These are phyloP conservation scores for Paracoccidioides lutzii DNA, from an alignment of 2,329 filamentous ascomycete genomes.

Conservation along the genomic window DNA sequence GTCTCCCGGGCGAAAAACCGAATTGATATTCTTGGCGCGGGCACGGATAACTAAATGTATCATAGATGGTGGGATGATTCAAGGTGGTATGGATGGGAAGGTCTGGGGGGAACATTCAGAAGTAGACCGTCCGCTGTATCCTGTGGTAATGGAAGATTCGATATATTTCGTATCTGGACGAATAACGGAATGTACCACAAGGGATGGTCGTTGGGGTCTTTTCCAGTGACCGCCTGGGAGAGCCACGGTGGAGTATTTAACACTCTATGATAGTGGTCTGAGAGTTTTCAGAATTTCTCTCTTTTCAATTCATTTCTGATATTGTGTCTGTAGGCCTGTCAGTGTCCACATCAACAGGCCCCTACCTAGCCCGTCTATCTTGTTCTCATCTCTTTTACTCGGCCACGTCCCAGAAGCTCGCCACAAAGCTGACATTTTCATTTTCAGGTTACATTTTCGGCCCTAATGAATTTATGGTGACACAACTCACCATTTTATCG, in stretches of 20 bases:
- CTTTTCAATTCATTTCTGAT: too few species aligned
- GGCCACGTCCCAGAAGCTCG: too few species aligned
- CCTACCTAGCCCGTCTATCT: too few species aligned
- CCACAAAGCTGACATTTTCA: too few species aligned
- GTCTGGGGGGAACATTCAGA: constrained; percentile 8
- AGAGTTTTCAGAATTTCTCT: too few species aligned
- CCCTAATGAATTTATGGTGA: too few species aligned
- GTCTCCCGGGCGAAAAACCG: constrained; percentile 13
- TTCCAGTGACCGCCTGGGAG: not conserved
- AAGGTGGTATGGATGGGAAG: constrained; percentile 9
- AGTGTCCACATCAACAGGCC: too few species aligned
- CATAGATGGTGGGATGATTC: constrained; percentile 12
- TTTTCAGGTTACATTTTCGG: too few species aligned
- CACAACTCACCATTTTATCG: too few species aligned
- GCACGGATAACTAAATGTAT: constrained; percentile 12
- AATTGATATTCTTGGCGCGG: constrained; percentile 14
- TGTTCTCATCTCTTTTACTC: too few species aligned
- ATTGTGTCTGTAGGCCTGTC: too few species aligned
- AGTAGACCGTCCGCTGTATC: constrained; percentile 8
- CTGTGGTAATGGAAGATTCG: constrained; percentile 9
- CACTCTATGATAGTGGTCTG: not conserved
- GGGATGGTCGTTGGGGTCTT: constrained; percentile 5
- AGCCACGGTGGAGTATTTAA: not conserved
- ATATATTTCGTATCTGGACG: constrained; percentile 9
- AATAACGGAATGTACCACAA: constrained; percentile 10